phyloP scores from a whole-genome alignment of 345 rosid species.

The Eucalyptus dawsonii region DNA sequence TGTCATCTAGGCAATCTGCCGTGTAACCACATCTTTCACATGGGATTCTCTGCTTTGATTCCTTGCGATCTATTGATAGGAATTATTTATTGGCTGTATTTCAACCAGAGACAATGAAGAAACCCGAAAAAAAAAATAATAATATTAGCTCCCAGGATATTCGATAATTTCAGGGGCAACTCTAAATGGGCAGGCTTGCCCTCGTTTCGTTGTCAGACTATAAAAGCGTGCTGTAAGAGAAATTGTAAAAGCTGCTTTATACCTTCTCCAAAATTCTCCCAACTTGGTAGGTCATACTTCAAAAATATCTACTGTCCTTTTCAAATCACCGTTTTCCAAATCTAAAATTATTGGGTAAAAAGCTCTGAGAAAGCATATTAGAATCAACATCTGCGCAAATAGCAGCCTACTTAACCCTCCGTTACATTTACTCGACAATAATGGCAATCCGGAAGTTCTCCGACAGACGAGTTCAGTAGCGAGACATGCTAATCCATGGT shows the following conservation, averaged over 20 bases:
- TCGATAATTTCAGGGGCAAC: neutral
- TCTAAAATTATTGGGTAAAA: neutral
- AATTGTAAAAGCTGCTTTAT: neutral
- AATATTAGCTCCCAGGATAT: neutral
- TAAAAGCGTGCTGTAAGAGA: neutral
- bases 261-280: neutral
- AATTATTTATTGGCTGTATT: neutral
- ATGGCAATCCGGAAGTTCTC: neutral
- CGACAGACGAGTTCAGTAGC: neutral
- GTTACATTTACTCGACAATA: neutral
- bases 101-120: neutral
- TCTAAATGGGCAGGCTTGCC: neutral
- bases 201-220: neutral
- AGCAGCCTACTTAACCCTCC: neutral
- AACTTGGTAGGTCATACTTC: neutral
- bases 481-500: neutral
- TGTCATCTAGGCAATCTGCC: neutral
- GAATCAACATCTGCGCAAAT: neutral
- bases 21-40: neutral
- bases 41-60: neutral
- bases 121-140: neutral
- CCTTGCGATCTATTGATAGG: neutral
- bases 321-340: neutral
- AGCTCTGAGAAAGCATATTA: neutral
- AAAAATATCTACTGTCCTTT: neutral